Percentiles rank a stretch among this genome's conserved stretches.
Evolutionary conservation across 352 stramenopile genomes (phyloP).

Genomic region (Stephanocyclus meneghinianus): DNA sequence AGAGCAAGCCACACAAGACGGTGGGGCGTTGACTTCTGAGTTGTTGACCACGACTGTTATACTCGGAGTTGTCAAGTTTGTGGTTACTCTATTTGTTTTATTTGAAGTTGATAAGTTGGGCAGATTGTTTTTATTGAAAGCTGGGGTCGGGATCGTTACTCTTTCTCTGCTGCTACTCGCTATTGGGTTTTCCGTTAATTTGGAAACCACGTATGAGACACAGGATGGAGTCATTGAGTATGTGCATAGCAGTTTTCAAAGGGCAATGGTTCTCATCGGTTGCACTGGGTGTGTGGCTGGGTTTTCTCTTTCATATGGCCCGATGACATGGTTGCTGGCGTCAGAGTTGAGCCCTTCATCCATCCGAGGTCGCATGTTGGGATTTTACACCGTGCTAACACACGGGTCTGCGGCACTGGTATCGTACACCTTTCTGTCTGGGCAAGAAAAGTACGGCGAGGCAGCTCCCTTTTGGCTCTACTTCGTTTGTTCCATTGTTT

Average conservation of each 20-base stretch:
- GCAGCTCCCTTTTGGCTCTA: constrained; percentile 70
- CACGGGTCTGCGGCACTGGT: constrained; percentile 68
- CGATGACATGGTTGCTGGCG: constrained; percentile 74
- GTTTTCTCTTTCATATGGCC: constrained; percentile 75
- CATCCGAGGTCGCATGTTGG: constrained; percentile 71
- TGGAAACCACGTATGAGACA: constrained; percentile 27
- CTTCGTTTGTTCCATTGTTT: constrained; percentile 52
- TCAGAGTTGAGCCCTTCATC: constrained; percentile 74
- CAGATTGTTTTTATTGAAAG: constrained; percentile 61
- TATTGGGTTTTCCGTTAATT: constrained; percentile 50
- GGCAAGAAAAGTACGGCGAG: constrained; percentile 47
- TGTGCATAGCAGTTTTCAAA: constrained; percentile 36
- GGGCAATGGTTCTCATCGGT: constrained; percentile 43
- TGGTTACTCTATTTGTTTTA: constrained; percentile 45
- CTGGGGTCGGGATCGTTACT: constrained; percentile 57
- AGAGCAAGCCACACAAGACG: constrained; percentile 31
- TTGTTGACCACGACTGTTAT: constrained; percentile 55
- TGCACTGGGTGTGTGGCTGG: constrained; percentile 62
- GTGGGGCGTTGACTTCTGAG: constrained; percentile 31
- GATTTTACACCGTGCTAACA: constrained; percentile 69
- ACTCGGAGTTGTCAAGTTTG: constrained; percentile 74
- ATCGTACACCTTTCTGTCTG: constrained; percentile 69
- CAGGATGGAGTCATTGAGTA: constrained; percentile 17
- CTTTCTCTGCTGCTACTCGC: constrained; percentile 58
- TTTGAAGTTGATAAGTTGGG: constrained; percentile 68